Base-by-base conservation (phyloP, 352 stramenopile genomes). In the Phytopythium cucurbitacearum region DNA sequence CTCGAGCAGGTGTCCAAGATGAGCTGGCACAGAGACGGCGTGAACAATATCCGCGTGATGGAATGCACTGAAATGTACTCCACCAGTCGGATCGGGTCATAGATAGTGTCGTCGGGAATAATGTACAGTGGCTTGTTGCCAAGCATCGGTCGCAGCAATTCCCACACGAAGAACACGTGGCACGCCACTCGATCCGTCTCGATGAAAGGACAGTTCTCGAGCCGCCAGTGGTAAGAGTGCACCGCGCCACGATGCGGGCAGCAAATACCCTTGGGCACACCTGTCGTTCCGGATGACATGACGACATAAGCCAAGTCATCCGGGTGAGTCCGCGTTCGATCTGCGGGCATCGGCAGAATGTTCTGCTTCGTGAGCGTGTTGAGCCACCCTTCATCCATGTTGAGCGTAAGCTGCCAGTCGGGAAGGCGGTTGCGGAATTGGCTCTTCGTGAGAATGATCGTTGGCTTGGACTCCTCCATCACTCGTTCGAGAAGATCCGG, bases 101-200 rank as follows among this genome's bases (percentile, higher is more conserved):
- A 98, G 53, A 98, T 95, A 35, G 81, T 80, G 53, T 95, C 87
- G 53, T 97, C 87, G 5, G 91, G 91, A 54, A 98, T 97, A 54
- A 97, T 69, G 51, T 97, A 90, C 37, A 96, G 71, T n/a, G 85
- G 80, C 53, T 77, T 72, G 56, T 96, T 96, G 36, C 85, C 74
- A 36, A 97, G 80, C 57, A 98, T 75, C 32, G 94, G 89, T 5
- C 91, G 82, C 11, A 97, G 65, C 44, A 96, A 64, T 55, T 98
- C 94, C 94, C 94, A 98, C 3, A 98, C 88, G 56, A 98, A 98
- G 62, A 98, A 98, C 15, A 98, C 90, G 58, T 97, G 93, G 46
- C 84, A 97, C 28, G 89, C 91, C 48, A 97, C 89, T 43, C 80
- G 73, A 34, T 97, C 82, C 39, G 93, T 72, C 40, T 76, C 68